Evolutionary conservation across 345 rosid genomes (phyloP), one percentile per base, ranked within the genome.

Genomic region (Eucalyptus sp.): DNA sequence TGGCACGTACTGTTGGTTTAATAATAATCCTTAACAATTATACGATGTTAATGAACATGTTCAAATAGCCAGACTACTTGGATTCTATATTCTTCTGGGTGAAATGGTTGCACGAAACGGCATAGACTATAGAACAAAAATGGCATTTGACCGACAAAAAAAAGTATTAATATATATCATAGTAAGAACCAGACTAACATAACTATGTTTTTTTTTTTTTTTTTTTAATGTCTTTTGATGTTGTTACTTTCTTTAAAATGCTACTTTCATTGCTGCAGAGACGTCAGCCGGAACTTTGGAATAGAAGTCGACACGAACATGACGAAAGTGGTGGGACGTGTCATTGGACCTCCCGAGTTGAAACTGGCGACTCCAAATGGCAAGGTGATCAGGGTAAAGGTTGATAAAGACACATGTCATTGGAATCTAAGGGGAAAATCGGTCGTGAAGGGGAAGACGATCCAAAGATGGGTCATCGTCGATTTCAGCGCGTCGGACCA

Each of bases 361-460:
- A 97, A 95, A 91, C 51, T 96, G 48, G 89, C 92, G 15, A 90
- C 88, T 49, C 86, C 71, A 3, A 87, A 88, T 48, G 97, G 98
- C n/a, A 87, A 81, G 56, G 81, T 89, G 87, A 86, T 90, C 24
- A 91, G 89, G 51, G 80, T 94, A 56, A 86, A 90, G 48, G 98
- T 96, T 84, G 97, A 96, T 87, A 89, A 52, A 85, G 92, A 92
- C 56, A 95, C 92, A 66, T 91, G 98, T 83, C 98, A 96, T 3
- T 97, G 99, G 99, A 97, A 96, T 91, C 93, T 97, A 87, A 90
- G 95, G 79, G 90, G 89, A 25, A 95, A 85, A 46, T 93, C 95
- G 49, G 92, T 96, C 51, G 95, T 95, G 41, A 94, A 92, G 81
- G 98, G 99, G 52, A 94, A 92, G 90, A 51, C 91, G 64, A 88